phyloP scores from a whole-genome alignment of 2,329 filamentous ascomycete species.

The Cladosporium halotolerans region DNA sequence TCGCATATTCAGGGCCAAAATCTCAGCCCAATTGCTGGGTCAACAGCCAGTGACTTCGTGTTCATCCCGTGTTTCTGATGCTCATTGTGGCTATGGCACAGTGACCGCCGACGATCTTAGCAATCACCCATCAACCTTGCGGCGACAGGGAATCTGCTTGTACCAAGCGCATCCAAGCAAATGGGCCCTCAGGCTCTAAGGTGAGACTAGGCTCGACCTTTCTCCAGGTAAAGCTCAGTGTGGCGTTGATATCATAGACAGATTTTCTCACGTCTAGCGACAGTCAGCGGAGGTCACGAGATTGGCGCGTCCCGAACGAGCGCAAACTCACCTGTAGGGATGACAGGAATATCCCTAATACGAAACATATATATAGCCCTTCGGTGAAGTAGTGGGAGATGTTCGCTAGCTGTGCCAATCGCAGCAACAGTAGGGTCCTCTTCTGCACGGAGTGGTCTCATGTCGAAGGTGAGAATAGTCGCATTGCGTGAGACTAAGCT shows the following conservation, averaged over 20 bases:
- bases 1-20: too few relatives aligned
- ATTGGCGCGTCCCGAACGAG: too few relatives aligned
- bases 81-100: too few relatives aligned
- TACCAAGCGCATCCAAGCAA: background rate
- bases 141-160: background rate
- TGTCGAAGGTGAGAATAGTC: background rate
- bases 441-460: background rate
- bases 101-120: too few relatives aligned
- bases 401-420: background rate
- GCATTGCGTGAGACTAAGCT: background rate
- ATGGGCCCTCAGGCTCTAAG: background rate
- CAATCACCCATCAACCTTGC: background rate
- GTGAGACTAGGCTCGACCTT: background rate
- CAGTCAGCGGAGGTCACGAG: background rate
- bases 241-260: background rate
- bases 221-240: background rate
- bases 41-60: too few relatives aligned
- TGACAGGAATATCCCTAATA: too few relatives aligned
- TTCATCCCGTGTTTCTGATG: too few relatives aligned
- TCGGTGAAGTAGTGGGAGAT: background rate
- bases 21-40: too few relatives aligned
- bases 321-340: too few relatives aligned
- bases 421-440: background rate
- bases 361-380: background rate
- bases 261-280: background rate